Evolutionary conservation across 768 basidiomycete genomes (phyloP).

Genomic region (Xerocomellus intermedius): DNA sequence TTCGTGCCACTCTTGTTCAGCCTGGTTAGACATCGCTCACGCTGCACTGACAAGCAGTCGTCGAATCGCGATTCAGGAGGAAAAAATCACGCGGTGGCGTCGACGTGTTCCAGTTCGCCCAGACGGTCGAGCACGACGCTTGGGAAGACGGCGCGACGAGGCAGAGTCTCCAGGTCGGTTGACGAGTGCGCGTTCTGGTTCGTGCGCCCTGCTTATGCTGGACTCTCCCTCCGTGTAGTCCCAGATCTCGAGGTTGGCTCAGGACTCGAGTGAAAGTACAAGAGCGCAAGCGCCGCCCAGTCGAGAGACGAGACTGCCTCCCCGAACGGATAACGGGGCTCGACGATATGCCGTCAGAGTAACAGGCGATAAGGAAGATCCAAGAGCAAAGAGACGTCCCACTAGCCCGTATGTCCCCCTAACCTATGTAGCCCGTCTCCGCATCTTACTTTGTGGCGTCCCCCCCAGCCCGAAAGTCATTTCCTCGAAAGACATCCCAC

Average conservation of each 20-base stretch:
- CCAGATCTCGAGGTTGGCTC: slow-evolving; percentile 54
- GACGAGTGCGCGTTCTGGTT: background rate
- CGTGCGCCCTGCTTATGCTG: background rate
- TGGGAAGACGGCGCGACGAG: slow-evolving; percentile 63
- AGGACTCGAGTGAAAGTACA: slow-evolving; percentile 31
- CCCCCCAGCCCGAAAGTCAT: slow-evolving; percentile 52
- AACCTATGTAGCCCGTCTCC: background rate
- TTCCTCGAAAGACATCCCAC: slow-evolving; percentile 48
- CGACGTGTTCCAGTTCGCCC: slow-evolving; percentile 78
- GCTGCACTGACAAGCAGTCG: slow-evolving; percentile 39
- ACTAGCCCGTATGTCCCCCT: slow-evolving; percentile 42
- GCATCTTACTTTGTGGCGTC: background rate
- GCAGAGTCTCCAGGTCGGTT: slow-evolving; percentile 60
- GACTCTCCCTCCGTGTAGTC: slow-evolving; percentile 37
- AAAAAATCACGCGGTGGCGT: slow-evolving; percentile 58
- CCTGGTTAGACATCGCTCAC: slow-evolving; percentile 8
- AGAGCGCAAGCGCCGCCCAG: slow-evolving; percentile 16
- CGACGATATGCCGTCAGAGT: slow-evolving; percentile 51
- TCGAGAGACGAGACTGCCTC: slow-evolving; percentile 13
- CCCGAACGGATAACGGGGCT: slow-evolving; percentile 36
- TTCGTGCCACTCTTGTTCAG: background rate
- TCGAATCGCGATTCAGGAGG: slow-evolving; percentile 57
- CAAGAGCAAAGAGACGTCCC: slow-evolving; percentile 25
- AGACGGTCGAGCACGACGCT: slow-evolving; percentile 67
- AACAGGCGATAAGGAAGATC: slow-evolving; percentile 11